phyloP scores from a whole-genome alignment of 148 eudicot species.

The Salicornia ramosissima region DNA sequence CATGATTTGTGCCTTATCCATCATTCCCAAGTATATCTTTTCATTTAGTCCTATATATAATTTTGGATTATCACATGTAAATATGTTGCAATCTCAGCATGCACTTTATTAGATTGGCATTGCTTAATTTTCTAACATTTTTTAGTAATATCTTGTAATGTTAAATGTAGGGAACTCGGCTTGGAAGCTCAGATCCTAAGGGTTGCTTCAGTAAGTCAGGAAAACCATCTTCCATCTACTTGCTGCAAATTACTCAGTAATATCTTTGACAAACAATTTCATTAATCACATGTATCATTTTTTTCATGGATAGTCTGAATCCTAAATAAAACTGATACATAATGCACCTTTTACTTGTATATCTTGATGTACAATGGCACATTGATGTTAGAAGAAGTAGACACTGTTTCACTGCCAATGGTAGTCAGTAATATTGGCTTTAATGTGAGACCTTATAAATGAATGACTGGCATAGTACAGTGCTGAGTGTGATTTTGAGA shows the following conservation, averaged over 20 bases:
- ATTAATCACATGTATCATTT: neutral
- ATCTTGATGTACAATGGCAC: neutral
- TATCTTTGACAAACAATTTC: too few species aligned
- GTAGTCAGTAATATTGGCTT: too few species aligned
- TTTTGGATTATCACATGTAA: too few species aligned
- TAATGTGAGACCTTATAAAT: too few species aligned
- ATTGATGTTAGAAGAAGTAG: neutral
- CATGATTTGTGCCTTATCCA: neutral
- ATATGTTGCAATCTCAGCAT: neutral
- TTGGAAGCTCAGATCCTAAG: conserved; percentile 98
- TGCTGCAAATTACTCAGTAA: conserved; percentile 9
- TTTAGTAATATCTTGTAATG: neutral
- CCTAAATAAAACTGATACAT: too few species aligned
- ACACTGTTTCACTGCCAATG: neutral
- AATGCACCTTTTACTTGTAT: neutral
- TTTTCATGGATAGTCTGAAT: conserved; percentile 1
- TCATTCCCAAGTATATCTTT: neutral
- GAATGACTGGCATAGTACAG: neutral
- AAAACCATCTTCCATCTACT: neutral
- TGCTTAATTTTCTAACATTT: neutral
- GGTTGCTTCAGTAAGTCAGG: conserved; percentile 97
- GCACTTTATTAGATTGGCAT: neutral
- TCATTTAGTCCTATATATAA: too few species aligned
- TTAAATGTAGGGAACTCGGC: conserved; percentile 85
- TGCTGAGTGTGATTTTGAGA: neutral